Percentiles rank a stretch among this genome's conserved stretches.
phyloP scores from a whole-genome alignment of 345 rosid genomes.

The Lagerstroemia speciosa region DNA sequence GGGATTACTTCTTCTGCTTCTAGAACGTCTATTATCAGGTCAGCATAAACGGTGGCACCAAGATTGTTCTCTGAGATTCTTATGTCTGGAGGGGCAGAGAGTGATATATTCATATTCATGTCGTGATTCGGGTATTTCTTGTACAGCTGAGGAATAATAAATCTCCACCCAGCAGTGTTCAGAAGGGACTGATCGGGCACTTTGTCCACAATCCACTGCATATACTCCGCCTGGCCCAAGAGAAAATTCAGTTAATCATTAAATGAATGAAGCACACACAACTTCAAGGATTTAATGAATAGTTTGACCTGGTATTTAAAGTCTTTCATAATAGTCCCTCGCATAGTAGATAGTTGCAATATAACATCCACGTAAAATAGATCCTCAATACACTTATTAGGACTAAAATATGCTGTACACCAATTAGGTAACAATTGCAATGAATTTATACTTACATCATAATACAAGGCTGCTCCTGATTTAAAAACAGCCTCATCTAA shows the following conservation, averaged over 20 bases:
- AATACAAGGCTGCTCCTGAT: constrained; percentile 85
- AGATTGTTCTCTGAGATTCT: constrained; percentile 50
- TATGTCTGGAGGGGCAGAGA: constrained; percentile 75
- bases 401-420: neutral
- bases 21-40: constrained; percentile 67
- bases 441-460: constrained; percentile 50
- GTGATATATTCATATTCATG: constrained; percentile 71
- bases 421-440: neutral
- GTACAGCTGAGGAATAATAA: constrained; percentile 82
- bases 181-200: constrained; percentile 78
- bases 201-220: constrained; percentile 88
- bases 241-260: constrained; percentile 1
- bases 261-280: neutral
- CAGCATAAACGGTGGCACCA: constrained; percentile 64
- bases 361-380: neutral
- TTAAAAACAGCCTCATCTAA: constrained; percentile 77
- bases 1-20: constrained; percentile 61
- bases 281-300: neutral
- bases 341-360: neutral
- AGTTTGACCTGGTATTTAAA: neutral
- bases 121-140: constrained; percentile 79
- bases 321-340: neutral
- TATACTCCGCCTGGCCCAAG: constrained; percentile 69
- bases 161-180: constrained; percentile 90
- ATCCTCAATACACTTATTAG: neutral